A percentile compares a stretch with the other conserved stretches of the same genome.
Evolutionary conservation across 129 eudicot genomes (phyloP).

Genomic region (Glebionis coronaria): DNA sequence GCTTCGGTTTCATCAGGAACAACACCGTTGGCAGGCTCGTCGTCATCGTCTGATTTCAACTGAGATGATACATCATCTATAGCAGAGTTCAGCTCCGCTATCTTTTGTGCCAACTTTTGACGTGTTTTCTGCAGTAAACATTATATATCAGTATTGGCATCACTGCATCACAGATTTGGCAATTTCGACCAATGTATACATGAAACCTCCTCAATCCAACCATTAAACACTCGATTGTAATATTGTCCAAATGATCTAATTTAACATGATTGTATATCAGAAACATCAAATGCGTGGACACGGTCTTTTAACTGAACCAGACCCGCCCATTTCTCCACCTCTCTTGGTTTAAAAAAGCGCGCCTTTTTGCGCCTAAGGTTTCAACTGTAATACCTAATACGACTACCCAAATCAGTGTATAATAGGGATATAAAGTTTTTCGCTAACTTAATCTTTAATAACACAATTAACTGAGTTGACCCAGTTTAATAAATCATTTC

Average conservation of each 20-base stretch:
- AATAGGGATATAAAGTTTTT: no score
- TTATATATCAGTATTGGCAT: not conserved
- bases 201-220: not conserved
- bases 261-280: no score
- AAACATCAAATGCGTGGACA: no score
- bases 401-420: no score
- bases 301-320: no score
- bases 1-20: slow-evolving; percentile 40
- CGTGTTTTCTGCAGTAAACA: slow-evolving; percentile 64
- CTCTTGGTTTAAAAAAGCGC: no score
- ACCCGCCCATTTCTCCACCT: no score
- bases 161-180: not conserved
- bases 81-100: slow-evolving; percentile 81
- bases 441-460: no score
- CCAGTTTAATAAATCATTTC: no score
- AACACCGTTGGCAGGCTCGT: slow-evolving; percentile 23
- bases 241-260: not conserved
- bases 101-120: slow-evolving; percentile 67
- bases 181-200: not conserved
- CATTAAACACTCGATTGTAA: not conserved
- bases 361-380: no score
- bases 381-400: no score
- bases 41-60: slow-evolving; percentile 36
- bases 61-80: slow-evolving; percentile 71
- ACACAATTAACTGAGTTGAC: no score